phyloP scores from a whole-genome alignment of 2,329 filamentous ascomycete genomes.

The Colletotrichum spinosum region DNA sequence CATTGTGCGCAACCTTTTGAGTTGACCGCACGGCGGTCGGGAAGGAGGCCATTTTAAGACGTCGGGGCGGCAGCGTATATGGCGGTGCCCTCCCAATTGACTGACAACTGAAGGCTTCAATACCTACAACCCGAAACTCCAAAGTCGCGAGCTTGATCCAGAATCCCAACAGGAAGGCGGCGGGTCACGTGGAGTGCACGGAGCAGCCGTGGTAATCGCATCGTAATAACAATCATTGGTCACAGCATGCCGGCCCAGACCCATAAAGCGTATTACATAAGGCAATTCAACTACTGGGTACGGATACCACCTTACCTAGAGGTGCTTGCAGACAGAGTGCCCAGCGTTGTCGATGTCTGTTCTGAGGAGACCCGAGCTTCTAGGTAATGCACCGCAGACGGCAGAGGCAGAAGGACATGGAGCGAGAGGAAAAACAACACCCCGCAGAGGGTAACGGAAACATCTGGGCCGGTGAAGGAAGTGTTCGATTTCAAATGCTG shows the following conservation, averaged over 20 bases:
- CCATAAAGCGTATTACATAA: neutral
- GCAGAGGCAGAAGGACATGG: too few species aligned
- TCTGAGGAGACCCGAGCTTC: too few species aligned
- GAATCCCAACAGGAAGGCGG: conserved; percentile 15
- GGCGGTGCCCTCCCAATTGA: conserved; percentile 37
- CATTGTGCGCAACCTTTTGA: conserved; percentile 58
- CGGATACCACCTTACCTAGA: neutral
- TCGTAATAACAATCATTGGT: conserved; percentile 34
- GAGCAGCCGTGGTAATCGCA: conserved; percentile 23
- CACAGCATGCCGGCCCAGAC: neutral
- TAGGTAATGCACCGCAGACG: too few species aligned
- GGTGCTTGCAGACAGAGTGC: too few species aligned
- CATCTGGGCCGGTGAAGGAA: too few species aligned
- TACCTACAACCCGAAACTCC: conserved; percentile 19
- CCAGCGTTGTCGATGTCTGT: too few species aligned
- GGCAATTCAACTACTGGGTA: neutral
- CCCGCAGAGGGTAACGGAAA: too few species aligned
- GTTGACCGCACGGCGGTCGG: conserved; percentile 67
- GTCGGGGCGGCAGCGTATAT: conserved; percentile 26
- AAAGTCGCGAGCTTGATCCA: conserved; percentile 32
- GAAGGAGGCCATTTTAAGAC: conserved; percentile 62
- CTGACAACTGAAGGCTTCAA: conserved; percentile 37
- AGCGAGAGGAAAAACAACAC: too few species aligned
- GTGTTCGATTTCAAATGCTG: too few species aligned
- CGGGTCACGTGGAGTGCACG: conserved; percentile 34